Evolutionary conservation across 371 early-diverging fungal genomes (phyloP).

Genomic region (Lichtheimia ornata): DNA sequence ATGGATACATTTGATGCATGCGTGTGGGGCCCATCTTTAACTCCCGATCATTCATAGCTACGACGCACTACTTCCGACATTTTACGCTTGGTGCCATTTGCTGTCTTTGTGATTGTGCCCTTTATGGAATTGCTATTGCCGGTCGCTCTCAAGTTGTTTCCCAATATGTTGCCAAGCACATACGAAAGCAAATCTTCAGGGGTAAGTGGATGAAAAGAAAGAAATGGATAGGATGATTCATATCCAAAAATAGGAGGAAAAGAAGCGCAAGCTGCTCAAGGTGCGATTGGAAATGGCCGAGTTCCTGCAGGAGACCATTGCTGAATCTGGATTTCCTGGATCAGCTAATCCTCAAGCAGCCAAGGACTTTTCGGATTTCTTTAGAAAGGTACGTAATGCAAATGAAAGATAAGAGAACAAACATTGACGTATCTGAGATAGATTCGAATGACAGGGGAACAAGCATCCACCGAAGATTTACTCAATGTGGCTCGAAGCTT

Average conservation of each 20-base stretch:
- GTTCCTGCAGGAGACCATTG: slow-evolving; percentile 94
- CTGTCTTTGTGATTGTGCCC: slow-evolving; percentile 90
- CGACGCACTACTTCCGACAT: slow-evolving; percentile 88
- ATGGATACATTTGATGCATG: background rate
- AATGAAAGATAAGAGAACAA: background rate
- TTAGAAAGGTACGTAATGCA: slow-evolving; percentile 65
- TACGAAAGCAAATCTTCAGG: slow-evolving; percentile 89
- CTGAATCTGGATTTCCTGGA: slow-evolving; percentile 76
- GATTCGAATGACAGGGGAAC: slow-evolving; percentile 87
- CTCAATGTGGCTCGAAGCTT: slow-evolving; percentile 85
- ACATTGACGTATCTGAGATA: slow-evolving; percentile 26
- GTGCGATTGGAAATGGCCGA: slow-evolving; percentile 93
- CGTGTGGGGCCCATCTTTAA: background rate
- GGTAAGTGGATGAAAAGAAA: slow-evolving; percentile 29
- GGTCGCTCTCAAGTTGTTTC: slow-evolving; percentile 91
- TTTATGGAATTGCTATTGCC: slow-evolving; percentile 95
- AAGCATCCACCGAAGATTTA: slow-evolving; percentile 81
- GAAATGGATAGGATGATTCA: background rate
- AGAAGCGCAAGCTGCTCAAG: slow-evolving; percentile 82
- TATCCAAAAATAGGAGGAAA: slow-evolving; percentile 73
- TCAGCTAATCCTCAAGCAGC: slow-evolving; percentile 62
- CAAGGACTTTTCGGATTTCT: slow-evolving; percentile 81
- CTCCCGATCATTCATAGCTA: slow-evolving; percentile 43
- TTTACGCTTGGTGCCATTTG: slow-evolving; percentile 89
- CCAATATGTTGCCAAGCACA: slow-evolving; percentile 95